Evolutionary conservation across 306 rosid genomes (phyloP), one percentile per base, ranked within the genome.

Genomic region (Amphicarpaea edgeworthii): DNA sequence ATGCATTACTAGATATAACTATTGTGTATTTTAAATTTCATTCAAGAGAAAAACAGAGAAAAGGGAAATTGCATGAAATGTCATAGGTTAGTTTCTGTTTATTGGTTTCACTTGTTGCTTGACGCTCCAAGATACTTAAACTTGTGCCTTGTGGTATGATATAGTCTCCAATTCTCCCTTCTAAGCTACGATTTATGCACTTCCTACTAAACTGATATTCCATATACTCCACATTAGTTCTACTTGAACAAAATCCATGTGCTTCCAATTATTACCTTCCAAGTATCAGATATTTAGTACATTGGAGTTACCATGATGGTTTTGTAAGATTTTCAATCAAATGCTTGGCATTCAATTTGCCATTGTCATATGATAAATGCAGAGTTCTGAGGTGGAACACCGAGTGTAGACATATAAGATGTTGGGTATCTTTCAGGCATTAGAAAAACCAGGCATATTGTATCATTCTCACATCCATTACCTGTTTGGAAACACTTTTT

Each of bases 1-100:
- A 55, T 75, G 43, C 34, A 66, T 74, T 46, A 46, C 75, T 23
- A 45, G 61, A 57, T 58, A 26, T 55, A 47, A 73, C 64, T 30
- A 41, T 51, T 51, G n/a, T 62, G 17, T 40, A 41, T 40, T 69
- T 69, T 21, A 41, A 64, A 41, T 54, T 58, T 63, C 19, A 26
- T 16, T 78, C 7, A 9, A n/a, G 4, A 11, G 40, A 24, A 17
- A 6, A 42, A 42, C 6, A 17, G 5, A 53, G 8, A 45, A 38
- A 9, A 58, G 11, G 5, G 24, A 58, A n/a, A 42, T 23, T 24
- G 24, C 23, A 24, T 62, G n/a, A 28, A 63, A 20, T 50, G 68
- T 40, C 40, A 9, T 17, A 19, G 23, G 19, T 49, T 49, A 46
- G 19, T 12, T 46, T 46, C 53, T 46, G 15, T 8, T 46, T 46